A percentile compares a stretch with the other conserved stretches of the same genome.
These are phyloP conservation scores for Exophiala spinifera DNA, from an alignment of 2,329 filamentous ascomycete genomes.

Conservation along the genomic window DNA sequence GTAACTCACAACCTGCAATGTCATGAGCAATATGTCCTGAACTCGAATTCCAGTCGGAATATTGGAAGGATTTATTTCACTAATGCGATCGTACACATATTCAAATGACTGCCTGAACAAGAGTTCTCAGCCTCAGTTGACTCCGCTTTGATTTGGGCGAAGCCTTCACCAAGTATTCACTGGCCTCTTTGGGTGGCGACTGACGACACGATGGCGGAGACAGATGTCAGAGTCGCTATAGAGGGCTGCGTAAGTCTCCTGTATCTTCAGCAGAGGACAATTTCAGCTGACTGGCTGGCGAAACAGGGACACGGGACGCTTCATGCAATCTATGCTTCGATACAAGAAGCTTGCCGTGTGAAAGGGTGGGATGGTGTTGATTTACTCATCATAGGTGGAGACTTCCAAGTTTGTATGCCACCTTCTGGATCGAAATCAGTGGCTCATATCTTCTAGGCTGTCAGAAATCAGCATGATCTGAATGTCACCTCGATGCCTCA, in stretches of 20 bases:
- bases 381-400: constrained; percentile 88
- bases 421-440: constrained; percentile 5
- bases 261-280: neutral
- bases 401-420: constrained; percentile 69
- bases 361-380: constrained; percentile 81
- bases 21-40: too few species aligned
- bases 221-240: constrained; percentile 66
- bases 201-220: neutral
- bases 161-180: neutral
- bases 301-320: constrained; percentile 78
- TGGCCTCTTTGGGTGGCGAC: neutral
- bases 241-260: constrained; percentile 74
- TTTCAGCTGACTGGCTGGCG: constrained; percentile 10
- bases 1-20: neutral
- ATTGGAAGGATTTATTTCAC: too few species aligned
- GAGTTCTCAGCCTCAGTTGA: neutral
- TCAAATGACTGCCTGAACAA: too few species aligned
- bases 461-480: constrained; percentile 83
- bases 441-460: constrained; percentile 54
- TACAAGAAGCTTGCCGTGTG: constrained; percentile 64
- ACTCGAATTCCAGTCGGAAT: too few species aligned
- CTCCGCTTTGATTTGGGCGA: neutral
- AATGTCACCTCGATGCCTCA: constrained; percentile 83
- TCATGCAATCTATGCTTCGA: constrained; percentile 82
- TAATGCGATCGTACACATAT: too few species aligned